Conservation (phyloP, 73 alveolate genomes). For the Paramecium sexaurelia region DNA sequence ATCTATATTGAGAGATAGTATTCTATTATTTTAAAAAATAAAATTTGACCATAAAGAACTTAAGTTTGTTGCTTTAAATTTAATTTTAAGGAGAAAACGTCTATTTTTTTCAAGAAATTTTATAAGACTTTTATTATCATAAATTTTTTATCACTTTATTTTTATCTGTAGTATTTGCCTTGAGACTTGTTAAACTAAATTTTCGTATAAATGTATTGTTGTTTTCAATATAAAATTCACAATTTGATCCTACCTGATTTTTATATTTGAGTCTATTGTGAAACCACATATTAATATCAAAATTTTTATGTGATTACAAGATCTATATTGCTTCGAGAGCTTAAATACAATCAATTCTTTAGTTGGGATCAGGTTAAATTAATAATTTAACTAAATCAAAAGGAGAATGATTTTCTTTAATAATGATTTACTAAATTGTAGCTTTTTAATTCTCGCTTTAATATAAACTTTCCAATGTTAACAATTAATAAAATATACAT, state of each 20-base stretch:
- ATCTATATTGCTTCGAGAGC: neutral
- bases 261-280: neutral
- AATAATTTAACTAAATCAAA: constrained; percentile 43
- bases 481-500: constrained; percentile 9
- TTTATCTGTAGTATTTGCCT: neutral
- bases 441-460: neutral
- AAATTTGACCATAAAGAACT: no score
- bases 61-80: no score
- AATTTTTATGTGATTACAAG: neutral
- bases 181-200: neutral
- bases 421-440: neutral
- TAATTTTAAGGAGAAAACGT: neutral
- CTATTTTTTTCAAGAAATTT: no score
- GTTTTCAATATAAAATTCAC: neutral
- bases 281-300: constrained; percentile 31
- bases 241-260: neutral
- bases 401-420: neutral
- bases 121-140: neutral
- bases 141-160: neutral
- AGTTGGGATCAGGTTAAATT: neutral
- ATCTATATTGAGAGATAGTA: no score
- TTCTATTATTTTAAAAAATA: no score
- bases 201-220: neutral
- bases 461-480: neutral
- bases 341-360: neutral